These are phyloP conservation scores for Apiospora saccharicola DNA, from an alignment of 2,329 filamentous ascomycete genomes.

Conservation along the genomic window DNA sequence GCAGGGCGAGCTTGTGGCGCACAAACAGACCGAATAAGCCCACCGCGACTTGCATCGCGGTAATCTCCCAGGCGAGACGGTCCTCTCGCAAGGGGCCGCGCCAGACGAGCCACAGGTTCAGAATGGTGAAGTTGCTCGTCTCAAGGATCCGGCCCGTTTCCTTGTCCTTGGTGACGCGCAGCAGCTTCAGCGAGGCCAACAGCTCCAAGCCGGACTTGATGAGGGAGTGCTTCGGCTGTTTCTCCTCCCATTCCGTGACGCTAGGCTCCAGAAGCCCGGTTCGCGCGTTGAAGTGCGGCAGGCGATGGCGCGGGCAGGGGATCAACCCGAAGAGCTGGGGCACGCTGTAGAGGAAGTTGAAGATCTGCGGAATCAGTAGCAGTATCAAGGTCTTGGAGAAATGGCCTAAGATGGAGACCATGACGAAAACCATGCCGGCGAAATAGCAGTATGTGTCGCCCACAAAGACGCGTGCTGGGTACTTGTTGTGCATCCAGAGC, in stretches of 20 bases:
- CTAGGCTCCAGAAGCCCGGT: constrained; percentile 89
- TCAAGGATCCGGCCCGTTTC: constrained; percentile 73
- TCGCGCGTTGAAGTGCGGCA: constrained; percentile 86
- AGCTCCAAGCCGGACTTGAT: constrained; percentile 71
- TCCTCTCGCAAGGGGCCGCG: constrained; percentile 91
- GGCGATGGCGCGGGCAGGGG: constrained; percentile 89
- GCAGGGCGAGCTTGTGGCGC: constrained; percentile 82
- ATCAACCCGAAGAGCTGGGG: constrained; percentile 91
- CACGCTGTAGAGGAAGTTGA: constrained; percentile 94
- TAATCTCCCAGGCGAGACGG: constrained; percentile 78
- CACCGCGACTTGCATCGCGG: constrained; percentile 76
- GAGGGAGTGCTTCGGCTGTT: constrained; percentile 68
- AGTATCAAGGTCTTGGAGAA: constrained; percentile 97
- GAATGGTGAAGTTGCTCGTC: constrained; percentile 88
- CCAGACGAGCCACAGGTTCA: constrained; percentile 97
- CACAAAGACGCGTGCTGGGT: constrained; percentile 92
- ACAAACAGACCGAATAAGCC: constrained; percentile 87
- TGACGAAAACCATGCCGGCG: constrained; percentile 97
- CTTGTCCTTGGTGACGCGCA: constrained; percentile 72
- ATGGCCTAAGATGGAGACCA: constrained; percentile 94
- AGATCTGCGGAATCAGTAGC: constrained; percentile 89
- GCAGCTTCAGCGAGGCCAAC: constrained; percentile 71
- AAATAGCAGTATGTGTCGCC: constrained; percentile 99
- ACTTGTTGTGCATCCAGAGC: constrained; percentile 92
- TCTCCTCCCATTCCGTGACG: constrained; percentile 75